Base-by-base conservation (phyloP, 192 early-diverging fungal genomes). In the Linnemannia elongata region DNA sequence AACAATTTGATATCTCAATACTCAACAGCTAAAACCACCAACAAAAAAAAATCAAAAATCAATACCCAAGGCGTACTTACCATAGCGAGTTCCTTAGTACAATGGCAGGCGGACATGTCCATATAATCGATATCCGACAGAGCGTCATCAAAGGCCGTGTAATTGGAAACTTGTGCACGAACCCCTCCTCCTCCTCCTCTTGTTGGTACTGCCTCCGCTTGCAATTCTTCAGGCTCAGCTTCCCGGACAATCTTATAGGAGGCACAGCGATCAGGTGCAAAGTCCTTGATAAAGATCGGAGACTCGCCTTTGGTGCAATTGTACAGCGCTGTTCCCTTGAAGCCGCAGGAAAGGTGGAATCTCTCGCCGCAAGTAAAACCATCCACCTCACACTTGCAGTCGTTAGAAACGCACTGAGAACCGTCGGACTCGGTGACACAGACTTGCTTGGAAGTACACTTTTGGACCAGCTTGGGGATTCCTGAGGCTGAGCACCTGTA, bases 401-500 rank as follows among this genome's bases (percentile, higher is more conserved):
- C 75, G 24, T 68, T 55, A 4, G 75, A 27, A 36, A 35, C 49
- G 27, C 75, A 76, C 38, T 42, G 20, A 20, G 75, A 76, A 38
- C 75, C 75, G 30, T 76, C 39, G 6, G 75, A 22, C 1, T 3
- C 22, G 22, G 75, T 66, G 60, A 76, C 57, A 38, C 75, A 76
- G 22, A 24, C 52, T 20, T 76, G n/a, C 0, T 24, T 35, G 27
- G 33, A 35, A 13, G 15, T 44, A 55, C 75, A 76, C 10, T 9
- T 38, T 3, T 17, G 57, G 60, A 76, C 38, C 20, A 66, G 27
- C 75, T 13, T 57, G 18, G 55, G 75, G 4, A 2, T 66, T 24
- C 75, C 75, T 42, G 20, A 39, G 18, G 38, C 24, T n/a, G 60
- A 45, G n/a, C 75, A 76, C 60, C 68, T 66, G 75, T 76, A 76